These are phyloP conservation scores for Trebouxiophyceae sp. DNA, from an alignment of 163 green algal species.

Conservation along the genomic window DNA sequence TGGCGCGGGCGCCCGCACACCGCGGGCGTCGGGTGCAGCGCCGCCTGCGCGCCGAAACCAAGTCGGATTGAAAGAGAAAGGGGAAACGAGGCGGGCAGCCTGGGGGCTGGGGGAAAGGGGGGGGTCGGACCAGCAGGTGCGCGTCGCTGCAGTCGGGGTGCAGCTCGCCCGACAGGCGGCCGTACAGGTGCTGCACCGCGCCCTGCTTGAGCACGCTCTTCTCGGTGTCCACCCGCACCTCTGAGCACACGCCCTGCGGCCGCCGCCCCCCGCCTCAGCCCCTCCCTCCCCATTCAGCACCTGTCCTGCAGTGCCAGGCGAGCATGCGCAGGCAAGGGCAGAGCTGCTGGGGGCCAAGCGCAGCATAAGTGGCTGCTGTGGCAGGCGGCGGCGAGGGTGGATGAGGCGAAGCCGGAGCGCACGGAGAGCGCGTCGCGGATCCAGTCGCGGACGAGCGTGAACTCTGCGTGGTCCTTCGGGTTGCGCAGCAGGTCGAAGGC, in stretches of 20 bases:
- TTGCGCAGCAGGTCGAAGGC: constrained; percentile 73
- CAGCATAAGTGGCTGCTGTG: too few species aligned
- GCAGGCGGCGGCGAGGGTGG: too few species aligned
- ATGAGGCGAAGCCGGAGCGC: too few species aligned
- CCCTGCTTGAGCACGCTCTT: constrained; percentile 78
- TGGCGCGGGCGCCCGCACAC: constrained; percentile 82
- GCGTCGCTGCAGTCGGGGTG: constrained; percentile 47
- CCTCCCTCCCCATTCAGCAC: too few species aligned
- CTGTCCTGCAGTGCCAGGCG: too few species aligned
- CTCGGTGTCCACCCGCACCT: constrained; percentile 45
- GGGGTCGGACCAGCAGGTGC: constrained; percentile 49
- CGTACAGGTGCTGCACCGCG: constrained; percentile 93
- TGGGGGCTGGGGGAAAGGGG: neutral
- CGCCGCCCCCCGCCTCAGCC: neutral
- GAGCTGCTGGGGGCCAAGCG: too few species aligned
- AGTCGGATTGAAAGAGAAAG: neutral
- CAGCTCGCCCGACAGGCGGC: constrained; percentile 67
- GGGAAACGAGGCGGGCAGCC: too few species aligned
- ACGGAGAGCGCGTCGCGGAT: constrained; percentile 53
- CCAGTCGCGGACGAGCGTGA: constrained; percentile 87
- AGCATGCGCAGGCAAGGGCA: neutral
- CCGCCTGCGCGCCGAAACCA: constrained; percentile 25
- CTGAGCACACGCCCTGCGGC: constrained; percentile 31
- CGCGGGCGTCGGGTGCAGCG: constrained; percentile 91
- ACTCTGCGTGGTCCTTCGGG: constrained; percentile 92